Conservation (phyloP, 345 rosid species). For the Linum trigynum region DNA sequence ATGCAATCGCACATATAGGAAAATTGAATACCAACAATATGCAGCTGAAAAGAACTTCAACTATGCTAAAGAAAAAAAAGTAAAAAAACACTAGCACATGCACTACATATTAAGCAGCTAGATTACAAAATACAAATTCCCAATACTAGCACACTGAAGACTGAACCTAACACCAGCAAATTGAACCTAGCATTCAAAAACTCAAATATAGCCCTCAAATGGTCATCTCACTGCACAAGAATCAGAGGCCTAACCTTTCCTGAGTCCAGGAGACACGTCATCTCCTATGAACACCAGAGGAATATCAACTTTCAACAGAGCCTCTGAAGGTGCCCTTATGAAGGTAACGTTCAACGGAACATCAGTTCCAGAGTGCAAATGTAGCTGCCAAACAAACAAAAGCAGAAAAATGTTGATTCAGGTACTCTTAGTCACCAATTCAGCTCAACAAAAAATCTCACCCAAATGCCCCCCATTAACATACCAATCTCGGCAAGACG, state of each 20-base stretch:
- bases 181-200: neutral
- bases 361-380: conserved; percentile 69
- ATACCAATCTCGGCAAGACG: conserved; percentile 80
- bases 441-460: too few species aligned
- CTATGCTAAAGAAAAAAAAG: too few species aligned
- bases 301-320: conserved; percentile 70
- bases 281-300: conserved; percentile 81
- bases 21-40: too few species aligned
- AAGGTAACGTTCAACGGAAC: conserved; percentile 80
- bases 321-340: conserved; percentile 70
- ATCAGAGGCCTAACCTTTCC: conserved; percentile 51
- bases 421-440: too few species aligned
- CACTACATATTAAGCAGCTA: too few species aligned
- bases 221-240: neutral
- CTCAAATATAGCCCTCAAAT: neutral
- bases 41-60: too few species aligned
- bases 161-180: neutral
- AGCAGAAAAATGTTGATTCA: neutral
- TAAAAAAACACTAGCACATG: too few species aligned
- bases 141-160: too few species aligned
- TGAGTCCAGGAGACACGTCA: conserved; percentile 90
- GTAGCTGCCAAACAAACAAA: conserved; percentile 42
- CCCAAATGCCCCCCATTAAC: neutral
- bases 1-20: neutral
- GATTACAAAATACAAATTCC: too few species aligned